Conservation (phyloP, 1,284 basidiomycete species). For the Heterobasidion occidentale region DNA sequence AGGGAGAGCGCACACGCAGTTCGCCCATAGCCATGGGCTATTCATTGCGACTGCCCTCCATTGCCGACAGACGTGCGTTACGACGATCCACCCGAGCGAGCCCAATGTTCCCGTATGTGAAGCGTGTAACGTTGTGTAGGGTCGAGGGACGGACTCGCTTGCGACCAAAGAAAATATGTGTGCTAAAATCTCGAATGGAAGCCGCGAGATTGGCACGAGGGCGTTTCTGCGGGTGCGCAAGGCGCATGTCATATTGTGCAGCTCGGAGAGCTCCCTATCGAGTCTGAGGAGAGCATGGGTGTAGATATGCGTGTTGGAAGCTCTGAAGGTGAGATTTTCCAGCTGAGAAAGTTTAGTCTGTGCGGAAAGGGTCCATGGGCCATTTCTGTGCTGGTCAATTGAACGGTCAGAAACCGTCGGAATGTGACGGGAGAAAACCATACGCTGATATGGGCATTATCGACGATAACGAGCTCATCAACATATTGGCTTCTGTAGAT, state of each 20-base stretch:
- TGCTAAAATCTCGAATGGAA: conserved; percentile 7
- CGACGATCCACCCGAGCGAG: conserved; percentile 5
- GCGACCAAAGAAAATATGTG: conserved; percentile 2
- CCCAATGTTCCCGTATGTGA: background rate
- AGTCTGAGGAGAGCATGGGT: background rate
- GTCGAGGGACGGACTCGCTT: background rate
- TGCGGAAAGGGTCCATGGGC: background rate
- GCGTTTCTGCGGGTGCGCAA: conserved; percentile 2
- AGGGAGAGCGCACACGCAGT: conserved; percentile 2
- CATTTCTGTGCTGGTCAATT: no score
- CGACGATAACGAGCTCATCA: no score
- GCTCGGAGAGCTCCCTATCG: conserved; percentile 2
- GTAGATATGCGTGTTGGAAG: background rate
- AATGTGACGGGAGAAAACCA: no score
- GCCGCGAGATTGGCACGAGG: conserved; percentile 3
- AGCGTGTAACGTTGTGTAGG: background rate
- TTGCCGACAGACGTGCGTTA: conserved; percentile 5
- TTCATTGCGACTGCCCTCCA: conserved; percentile 1
- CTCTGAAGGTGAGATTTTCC: background rate
- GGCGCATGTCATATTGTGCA: conserved; percentile 1
- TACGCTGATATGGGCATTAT: no score
- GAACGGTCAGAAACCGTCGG: no score
- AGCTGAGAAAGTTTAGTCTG: background rate
- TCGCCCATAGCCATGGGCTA: background rate
- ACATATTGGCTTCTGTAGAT: no score